These are phyloP conservation scores for Xylaria telfairii DNA, from an alignment of 495 filamentous ascomycete species.

Conservation along the genomic window DNA sequence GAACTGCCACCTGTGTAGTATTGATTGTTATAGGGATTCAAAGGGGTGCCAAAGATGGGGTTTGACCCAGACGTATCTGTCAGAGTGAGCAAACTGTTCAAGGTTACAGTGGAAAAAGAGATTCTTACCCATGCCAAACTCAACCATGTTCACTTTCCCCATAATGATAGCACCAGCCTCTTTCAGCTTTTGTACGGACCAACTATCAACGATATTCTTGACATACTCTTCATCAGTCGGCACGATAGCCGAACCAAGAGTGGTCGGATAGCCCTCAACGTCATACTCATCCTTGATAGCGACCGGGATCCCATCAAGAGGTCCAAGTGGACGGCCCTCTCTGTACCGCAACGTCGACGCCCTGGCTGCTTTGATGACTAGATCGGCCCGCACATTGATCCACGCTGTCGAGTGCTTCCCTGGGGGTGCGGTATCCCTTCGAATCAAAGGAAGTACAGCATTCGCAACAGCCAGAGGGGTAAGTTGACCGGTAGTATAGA, in stretches of 20 bases:
- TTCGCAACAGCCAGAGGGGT: constrained; percentile 72
- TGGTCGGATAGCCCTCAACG: constrained; percentile 72
- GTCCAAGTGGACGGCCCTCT: constrained; percentile 63
- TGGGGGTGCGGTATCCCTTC: constrained; percentile 58
- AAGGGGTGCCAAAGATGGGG: constrained; percentile 75
- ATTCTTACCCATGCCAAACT: constrained; percentile 62
- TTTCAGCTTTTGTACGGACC: constrained; percentile 74
- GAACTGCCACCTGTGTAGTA: constrained; percentile 89
- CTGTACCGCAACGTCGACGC: constrained; percentile 70
- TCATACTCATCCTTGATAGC: constrained; percentile 80
- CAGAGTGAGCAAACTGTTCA: background rate
- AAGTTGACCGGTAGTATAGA: constrained; percentile 67
- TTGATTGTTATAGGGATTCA: constrained; percentile 72
- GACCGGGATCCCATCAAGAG: constrained; percentile 80
- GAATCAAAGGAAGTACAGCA: constrained; percentile 69
- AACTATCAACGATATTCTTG: constrained; percentile 52
- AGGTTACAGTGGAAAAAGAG: too few species aligned
- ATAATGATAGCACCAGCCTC: constrained; percentile 77
- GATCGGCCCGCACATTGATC: constrained; percentile 63
- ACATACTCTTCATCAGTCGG: constrained; percentile 54
- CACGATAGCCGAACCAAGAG: constrained; percentile 59
- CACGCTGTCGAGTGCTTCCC: constrained; percentile 70
- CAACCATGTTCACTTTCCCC: constrained; percentile 86
- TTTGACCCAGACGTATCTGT: constrained; percentile 83
- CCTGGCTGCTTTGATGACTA: constrained; percentile 66